Percentiles rank a stretch among this genome's conserved stretches.
Conservation (phyloP, 805 yeast species). For the Candida vartiovaarae region DNA sequence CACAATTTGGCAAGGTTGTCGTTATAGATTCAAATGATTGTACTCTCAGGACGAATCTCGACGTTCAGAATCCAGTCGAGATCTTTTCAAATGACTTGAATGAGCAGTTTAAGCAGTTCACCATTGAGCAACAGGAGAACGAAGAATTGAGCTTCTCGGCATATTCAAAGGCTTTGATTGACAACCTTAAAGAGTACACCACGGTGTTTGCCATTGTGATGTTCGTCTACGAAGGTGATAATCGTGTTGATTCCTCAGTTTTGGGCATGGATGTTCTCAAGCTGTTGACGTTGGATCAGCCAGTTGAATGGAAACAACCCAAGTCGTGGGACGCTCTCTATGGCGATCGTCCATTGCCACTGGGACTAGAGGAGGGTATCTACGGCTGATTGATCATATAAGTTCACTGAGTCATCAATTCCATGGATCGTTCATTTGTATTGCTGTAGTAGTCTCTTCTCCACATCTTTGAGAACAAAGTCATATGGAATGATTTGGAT, state of each 20-base stretch:
- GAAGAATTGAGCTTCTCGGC: constrained; percentile 6
- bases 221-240: constrained; percentile 88
- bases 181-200: constrained; percentile 5
- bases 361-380: constrained; percentile 71
- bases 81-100: constrained; percentile 12
- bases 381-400: constrained; percentile 38
- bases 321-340: constrained; percentile 81
- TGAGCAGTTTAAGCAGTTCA: constrained; percentile 15
- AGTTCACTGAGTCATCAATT: not conserved
- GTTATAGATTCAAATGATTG: constrained; percentile 71
- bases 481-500: constrained; percentile 56
- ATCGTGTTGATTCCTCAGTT: constrained; percentile 58
- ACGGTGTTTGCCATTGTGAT: constrained; percentile 39
- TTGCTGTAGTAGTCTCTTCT: constrained; percentile 40
- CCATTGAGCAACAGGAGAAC: constrained; percentile 6
- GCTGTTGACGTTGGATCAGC: constrained; percentile 19
- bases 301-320: constrained; percentile 45
- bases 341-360: constrained; percentile 63
- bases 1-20: constrained; percentile 37
- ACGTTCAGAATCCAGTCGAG: constrained; percentile 7
- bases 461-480: constrained; percentile 51
- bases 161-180: constrained; percentile 10
- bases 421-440: not conserved
- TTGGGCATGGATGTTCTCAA: constrained; percentile 36
- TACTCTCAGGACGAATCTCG: constrained; percentile 29